phyloP scores from a whole-genome alignment of 257 asterid species.

The Salvia rosmarinus region DNA sequence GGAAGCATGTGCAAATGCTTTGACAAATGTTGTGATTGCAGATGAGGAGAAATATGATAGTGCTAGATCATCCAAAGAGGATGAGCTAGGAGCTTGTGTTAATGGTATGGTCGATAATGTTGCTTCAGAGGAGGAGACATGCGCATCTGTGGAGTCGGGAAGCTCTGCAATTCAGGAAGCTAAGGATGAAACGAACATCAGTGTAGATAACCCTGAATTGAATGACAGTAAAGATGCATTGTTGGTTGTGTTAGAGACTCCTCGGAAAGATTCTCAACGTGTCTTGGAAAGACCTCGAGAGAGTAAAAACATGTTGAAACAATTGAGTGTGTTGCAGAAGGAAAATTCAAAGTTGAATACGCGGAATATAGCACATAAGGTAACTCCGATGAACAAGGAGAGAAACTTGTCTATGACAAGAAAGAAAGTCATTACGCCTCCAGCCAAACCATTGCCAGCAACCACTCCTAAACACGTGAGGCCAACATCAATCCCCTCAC shows the following conservation, averaged over 20 bases:
- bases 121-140: conserved; percentile 33
- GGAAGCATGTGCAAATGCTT: conserved; percentile 30
- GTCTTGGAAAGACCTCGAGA: conserved; percentile 40
- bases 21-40: conserved; percentile 5
- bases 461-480: conserved; percentile 45
- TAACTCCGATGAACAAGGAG: conserved; percentile 53
- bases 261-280: conserved; percentile 32
- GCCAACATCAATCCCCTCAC: conserved; percentile 44
- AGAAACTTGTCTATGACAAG: conserved; percentile 37
- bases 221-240: conserved; percentile 40
- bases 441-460: conserved; percentile 47
- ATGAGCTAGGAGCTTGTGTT: conserved; percentile 24
- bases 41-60: conserved; percentile 38
- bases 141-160: conserved; percentile 36
- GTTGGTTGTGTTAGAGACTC: conserved; percentile 35
- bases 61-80: conserved; percentile 28
- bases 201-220: conserved; percentile 33
- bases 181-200: conserved; percentile 38
- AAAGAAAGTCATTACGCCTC: conserved; percentile 57
- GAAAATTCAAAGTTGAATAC: conserved; percentile 42
- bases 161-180: conserved; percentile 36
- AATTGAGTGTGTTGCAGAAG: conserved; percentile 38
- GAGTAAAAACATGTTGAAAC: conserved; percentile 39
- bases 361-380: conserved; percentile 56
- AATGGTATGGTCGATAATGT: conserved; percentile 19